Evolutionary conservation across 176 grass and related monocot species (phyloP), one percentile per base, ranked within the genome.

Genomic region (Tillandsia leiboldiana): DNA sequence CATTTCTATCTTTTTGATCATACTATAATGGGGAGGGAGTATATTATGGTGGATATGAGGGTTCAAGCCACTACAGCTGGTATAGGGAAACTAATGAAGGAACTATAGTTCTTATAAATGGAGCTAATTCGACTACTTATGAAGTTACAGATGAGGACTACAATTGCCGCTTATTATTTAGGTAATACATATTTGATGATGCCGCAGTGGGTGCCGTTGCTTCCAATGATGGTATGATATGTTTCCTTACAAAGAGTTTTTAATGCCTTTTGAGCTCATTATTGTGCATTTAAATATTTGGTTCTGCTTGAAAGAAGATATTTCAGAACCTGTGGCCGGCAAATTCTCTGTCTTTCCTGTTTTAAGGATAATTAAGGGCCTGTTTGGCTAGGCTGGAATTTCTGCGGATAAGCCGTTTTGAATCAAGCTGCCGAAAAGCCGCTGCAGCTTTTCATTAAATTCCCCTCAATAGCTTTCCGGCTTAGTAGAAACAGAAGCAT

Each of bases 21-120:
- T 20, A 20, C 20, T 93, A 83, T 74, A 49, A 20, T 33, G 94
- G 94, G 85, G 56, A 73, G 69, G 89, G 94, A 66, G 82, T 78
- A 57, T 99, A 99, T 85, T 97, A 97, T 81, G 94, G 94, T 87
- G 94, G 94, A 77, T 79, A 93, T 61, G 89, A 97, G 72, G 94
- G 94, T 58, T 81, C 72, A 72, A 97, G 89, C 82, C 75, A 92
- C 48, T 89, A 82, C 78, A 92, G 69, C 51, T 97, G 94, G 94
- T 87, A 97, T 68, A 83, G 82, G 70, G 89, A 93, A 69, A 83
- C 79, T 69, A 84, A 70, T 77, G 92, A 96, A 75, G 94, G 94
- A 90, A 84, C 57, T 64, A 80, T 81, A 67, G 27, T 77, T 79
- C 83, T 67, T 69, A 84, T 93, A 51, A 77, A 77, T 78, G 77